These are phyloP conservation scores for Solanum bukasovii DNA, from an alignment of 257 asterid species.

Conservation along the genomic window DNA sequence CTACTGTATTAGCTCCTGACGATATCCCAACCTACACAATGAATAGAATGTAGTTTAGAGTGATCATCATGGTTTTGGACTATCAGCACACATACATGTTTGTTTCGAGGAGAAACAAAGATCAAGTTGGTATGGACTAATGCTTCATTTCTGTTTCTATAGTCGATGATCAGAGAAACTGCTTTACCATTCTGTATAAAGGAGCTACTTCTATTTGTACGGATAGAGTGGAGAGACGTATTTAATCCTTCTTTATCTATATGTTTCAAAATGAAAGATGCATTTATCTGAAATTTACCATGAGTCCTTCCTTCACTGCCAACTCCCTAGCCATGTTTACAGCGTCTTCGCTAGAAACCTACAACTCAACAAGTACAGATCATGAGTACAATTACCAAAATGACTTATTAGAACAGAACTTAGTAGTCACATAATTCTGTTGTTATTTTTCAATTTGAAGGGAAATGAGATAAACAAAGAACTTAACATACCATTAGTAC, in stretches of 20 bases:
- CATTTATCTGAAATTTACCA: constrained; percentile 27
- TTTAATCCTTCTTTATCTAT: background rate
- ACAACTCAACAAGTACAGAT: background rate
- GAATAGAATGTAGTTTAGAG: too few species aligned
- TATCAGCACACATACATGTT: background rate
- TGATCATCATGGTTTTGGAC: background rate
- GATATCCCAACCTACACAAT: constrained; percentile 77
- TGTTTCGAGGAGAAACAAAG: background rate
- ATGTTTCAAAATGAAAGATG: background rate
- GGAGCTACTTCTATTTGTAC: background rate
- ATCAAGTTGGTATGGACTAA: background rate
- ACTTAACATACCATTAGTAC: constrained; percentile 64
- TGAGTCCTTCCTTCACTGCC: constrained; percentile 89
- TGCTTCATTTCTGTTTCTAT: background rate
- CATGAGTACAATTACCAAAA: background rate
- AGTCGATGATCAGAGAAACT: background rate
- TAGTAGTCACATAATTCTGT: background rate
- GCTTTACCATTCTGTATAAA: background rate
- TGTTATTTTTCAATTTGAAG: background rate
- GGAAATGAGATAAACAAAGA: background rate
- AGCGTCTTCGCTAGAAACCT: constrained; percentile 93
- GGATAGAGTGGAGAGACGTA: background rate
- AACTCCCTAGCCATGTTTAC: constrained; percentile 84
- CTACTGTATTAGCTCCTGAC: constrained; percentile 94
- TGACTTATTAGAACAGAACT: background rate